These are phyloP conservation scores for Pichia rugopelliculosa DNA, from an alignment of 805 yeast genomes.

Conservation along the genomic window DNA sequence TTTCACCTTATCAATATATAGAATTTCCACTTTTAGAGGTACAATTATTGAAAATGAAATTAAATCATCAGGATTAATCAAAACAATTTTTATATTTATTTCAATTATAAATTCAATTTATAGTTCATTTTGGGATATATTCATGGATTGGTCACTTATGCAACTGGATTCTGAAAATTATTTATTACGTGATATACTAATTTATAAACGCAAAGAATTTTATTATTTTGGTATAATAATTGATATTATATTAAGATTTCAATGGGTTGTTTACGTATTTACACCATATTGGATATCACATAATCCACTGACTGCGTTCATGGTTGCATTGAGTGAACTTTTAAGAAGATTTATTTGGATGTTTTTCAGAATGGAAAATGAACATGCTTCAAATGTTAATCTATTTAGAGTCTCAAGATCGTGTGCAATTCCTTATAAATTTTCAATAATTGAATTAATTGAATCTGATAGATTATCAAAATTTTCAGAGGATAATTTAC, in stretches of 20 bases:
- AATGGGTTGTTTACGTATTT: slow-evolving; percentile 84
- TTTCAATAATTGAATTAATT: slow-evolving; percentile 12
- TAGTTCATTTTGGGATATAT: slow-evolving; percentile 77
- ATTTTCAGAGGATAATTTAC: not conserved
- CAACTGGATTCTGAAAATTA: slow-evolving; percentile 54
- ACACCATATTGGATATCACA: slow-evolving; percentile 73
- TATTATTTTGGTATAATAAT: slow-evolving; percentile 70
- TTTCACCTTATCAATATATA: slow-evolving; percentile 64
- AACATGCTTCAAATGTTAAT: slow-evolving; percentile 84
- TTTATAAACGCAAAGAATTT: slow-evolving; percentile 47
- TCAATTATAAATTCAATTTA: slow-evolving; percentile 67
- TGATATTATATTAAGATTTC: slow-evolving; percentile 73
- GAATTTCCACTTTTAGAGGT: slow-evolving; percentile 42
- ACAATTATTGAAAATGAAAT: not conserved
- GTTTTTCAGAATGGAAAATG: slow-evolving; percentile 89
- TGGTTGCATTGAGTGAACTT: slow-evolving; percentile 75
- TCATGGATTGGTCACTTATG: slow-evolving; percentile 93
- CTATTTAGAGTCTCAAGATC: slow-evolving; percentile 83
- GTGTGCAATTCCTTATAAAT: slow-evolving; percentile 74
- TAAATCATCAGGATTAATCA: slow-evolving; percentile 8
- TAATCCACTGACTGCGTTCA: slow-evolving; percentile 77
- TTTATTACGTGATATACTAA: slow-evolving; percentile 64
- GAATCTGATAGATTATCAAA: not conserved
- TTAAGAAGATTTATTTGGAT: slow-evolving; percentile 84
- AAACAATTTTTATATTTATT: slow-evolving; percentile 60